These are phyloP conservation scores for Podosphaera fusca DNA, from an alignment of 2,329 filamentous ascomycete species.

Conservation along the genomic window DNA sequence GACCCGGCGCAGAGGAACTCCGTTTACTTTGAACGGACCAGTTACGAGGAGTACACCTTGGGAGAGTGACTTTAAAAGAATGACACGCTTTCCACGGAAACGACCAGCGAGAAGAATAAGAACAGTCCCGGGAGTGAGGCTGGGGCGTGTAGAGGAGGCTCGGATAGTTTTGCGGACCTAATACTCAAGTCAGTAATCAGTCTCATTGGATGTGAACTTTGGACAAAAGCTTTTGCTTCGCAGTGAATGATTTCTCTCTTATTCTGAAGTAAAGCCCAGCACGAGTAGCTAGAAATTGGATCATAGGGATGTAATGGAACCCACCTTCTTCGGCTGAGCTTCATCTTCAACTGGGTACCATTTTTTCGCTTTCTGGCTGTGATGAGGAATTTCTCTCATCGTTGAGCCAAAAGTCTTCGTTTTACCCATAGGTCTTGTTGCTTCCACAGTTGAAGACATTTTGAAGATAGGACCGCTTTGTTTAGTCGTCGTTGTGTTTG, in stretches of 20 bases:
- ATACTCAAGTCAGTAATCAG: constrained; percentile 13
- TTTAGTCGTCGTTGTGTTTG: constrained; percentile 9
- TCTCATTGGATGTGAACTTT: background rate
- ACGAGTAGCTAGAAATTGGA: constrained; percentile 4
- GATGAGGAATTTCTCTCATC: constrained; percentile 71
- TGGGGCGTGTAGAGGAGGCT: constrained; percentile 65
- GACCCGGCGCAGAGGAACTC: constrained; percentile 85
- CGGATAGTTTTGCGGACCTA: constrained; percentile 90
- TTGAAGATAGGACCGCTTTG: constrained; percentile 19
- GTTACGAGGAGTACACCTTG: constrained; percentile 98
- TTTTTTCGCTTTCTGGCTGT: constrained; percentile 85
- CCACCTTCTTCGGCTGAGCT: constrained; percentile 77
- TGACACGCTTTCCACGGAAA: constrained; percentile 98
- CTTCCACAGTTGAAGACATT: constrained; percentile 42
- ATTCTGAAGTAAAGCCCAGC: constrained; percentile 3
- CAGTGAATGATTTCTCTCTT: constrained; percentile 7
- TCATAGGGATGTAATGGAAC: constrained; percentile 16
- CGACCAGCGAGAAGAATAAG: constrained; percentile 98
- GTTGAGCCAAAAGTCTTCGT: constrained; percentile 97
- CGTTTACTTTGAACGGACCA: constrained; percentile 99
- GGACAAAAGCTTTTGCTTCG: background rate
- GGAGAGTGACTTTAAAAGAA: constrained; percentile 92
- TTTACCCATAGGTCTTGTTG: constrained; percentile 12
- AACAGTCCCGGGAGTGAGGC: constrained; percentile 82
- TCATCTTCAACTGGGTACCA: constrained; percentile 97